Evolutionary conservation across 2,329 filamentous ascomycete genomes (phyloP).

Genomic region (Ambrosiella cleistominuta): DNA sequence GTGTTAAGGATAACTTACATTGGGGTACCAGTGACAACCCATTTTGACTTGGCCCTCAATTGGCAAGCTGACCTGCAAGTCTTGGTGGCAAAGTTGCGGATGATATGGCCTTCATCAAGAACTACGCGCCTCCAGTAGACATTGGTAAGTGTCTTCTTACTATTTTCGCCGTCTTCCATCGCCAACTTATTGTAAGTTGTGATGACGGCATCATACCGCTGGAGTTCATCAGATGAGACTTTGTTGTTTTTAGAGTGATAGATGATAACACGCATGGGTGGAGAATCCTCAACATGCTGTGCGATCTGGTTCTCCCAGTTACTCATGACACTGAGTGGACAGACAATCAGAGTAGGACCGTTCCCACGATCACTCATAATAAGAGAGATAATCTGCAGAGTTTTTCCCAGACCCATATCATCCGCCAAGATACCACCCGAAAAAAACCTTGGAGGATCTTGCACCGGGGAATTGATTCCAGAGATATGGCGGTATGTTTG

Average conservation of each 20-base stretch:
- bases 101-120: constrained; percentile 68
- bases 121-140: constrained; percentile 63
- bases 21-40: constrained; percentile 66
- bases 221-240: constrained; percentile 34
- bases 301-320: constrained; percentile 74
- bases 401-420: constrained; percentile 88
- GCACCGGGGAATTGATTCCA: neutral
- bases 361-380: constrained; percentile 39
- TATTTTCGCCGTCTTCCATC: constrained; percentile 40
- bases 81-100: constrained; percentile 62
- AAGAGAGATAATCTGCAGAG: constrained; percentile 66
- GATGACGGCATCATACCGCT: constrained; percentile 57
- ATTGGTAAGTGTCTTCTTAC: constrained; percentile 20
- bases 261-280: constrained; percentile 47
- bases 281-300: constrained; percentile 48
- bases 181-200: constrained; percentile 69
- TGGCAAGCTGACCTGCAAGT: constrained; percentile 49
- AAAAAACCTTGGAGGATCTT: constrained; percentile 40
- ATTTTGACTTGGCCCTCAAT: constrained; percentile 53
- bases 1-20: constrained; percentile 31
- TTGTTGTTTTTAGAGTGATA: constrained; percentile 38
- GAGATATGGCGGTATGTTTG: neutral
- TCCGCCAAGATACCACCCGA: constrained; percentile 76
- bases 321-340: constrained; percentile 72
- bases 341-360: constrained; percentile 59